Evolutionary conservation across 441 rosid species (phyloP).

Genomic region (Jatropha podagrica): DNA sequence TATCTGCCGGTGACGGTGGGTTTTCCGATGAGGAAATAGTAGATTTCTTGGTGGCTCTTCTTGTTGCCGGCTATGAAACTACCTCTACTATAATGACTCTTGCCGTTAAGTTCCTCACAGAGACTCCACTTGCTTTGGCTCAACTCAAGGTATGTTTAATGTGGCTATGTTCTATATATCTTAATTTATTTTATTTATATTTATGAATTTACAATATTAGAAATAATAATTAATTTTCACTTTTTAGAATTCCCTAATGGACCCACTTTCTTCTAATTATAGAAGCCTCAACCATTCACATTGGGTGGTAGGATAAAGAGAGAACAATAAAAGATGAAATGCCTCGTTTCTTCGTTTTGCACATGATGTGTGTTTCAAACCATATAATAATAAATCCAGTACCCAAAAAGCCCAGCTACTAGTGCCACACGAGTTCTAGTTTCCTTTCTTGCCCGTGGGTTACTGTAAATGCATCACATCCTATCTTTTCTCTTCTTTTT

Average conservation of each 20-base stretch:
- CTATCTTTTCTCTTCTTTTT: no score
- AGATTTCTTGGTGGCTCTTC: constrained; percentile 81
- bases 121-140: constrained; percentile 85
- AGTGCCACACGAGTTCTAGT: constrained; percentile 18
- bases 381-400: background rate
- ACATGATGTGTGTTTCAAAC: constrained; percentile 7
- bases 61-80: constrained; percentile 96
- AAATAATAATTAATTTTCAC: no score
- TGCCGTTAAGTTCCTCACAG: constrained; percentile 89
- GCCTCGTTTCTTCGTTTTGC: constrained; percentile 17
- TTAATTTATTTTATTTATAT: background rate
- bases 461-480: background rate
- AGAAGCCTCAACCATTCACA: constrained; percentile 36
- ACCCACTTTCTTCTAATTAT: constrained; percentile 23
- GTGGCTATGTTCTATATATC: background rate
- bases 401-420: background rate
- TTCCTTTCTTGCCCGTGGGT: constrained; percentile 11
- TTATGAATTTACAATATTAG: background rate
- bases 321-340: constrained; percentile 11
- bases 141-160: constrained; percentile 63
- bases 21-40: constrained; percentile 88
- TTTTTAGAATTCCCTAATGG: constrained; percentile 17
- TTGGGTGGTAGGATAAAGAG: constrained; percentile 31
- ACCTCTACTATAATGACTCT: constrained; percentile 96
- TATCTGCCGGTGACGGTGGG: constrained; percentile 57